Conservation (phyloP, 768 basidiomycete species). For the Suillus americanus region DNA sequence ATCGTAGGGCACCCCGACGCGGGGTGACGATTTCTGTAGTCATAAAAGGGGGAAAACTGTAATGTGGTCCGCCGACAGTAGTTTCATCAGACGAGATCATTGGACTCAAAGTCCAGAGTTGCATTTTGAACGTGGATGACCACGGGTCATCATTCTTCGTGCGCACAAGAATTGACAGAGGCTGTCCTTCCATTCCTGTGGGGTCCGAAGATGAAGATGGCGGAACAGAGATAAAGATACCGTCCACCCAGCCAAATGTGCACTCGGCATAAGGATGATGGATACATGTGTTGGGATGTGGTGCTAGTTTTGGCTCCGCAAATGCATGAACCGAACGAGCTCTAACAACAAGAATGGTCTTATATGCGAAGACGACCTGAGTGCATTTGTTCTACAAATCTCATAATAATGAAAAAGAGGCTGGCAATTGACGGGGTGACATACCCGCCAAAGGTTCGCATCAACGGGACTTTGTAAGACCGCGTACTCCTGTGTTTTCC, state of each 20-base stretch:
- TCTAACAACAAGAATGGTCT: constrained; percentile 55
- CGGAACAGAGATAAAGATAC: constrained; percentile 41
- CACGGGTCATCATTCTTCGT: constrained; percentile 63
- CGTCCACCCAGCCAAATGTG: constrained; percentile 71
- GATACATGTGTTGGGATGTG: constrained; percentile 15
- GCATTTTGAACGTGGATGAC: constrained; percentile 48
- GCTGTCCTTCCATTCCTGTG: not conserved
- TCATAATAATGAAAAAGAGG: constrained; percentile 7
- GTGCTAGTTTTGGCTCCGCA: constrained; percentile 40
- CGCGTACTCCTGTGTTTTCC: constrained; percentile 48
- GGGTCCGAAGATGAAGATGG: constrained; percentile 1
- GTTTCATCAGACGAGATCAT: constrained; percentile 16
- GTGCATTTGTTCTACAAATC: constrained; percentile 46
- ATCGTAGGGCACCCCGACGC: constrained; percentile 51
- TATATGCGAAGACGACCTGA: constrained; percentile 48
- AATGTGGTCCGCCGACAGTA: constrained; percentile 22
- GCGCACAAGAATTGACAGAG: constrained; percentile 50
- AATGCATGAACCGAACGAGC: constrained; percentile 61
- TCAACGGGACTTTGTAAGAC: constrained; percentile 40
- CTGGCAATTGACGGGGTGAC: not conserved
- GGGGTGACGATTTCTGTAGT: constrained; percentile 36
- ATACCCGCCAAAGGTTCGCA: constrained; percentile 33
- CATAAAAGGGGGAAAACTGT: constrained; percentile 50
- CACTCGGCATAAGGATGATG: constrained; percentile 42
- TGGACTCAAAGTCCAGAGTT: constrained; percentile 49